Evolutionary conservation across 1,139 yeast species (phyloP).

Genomic region (Pichia sp.): DNA sequence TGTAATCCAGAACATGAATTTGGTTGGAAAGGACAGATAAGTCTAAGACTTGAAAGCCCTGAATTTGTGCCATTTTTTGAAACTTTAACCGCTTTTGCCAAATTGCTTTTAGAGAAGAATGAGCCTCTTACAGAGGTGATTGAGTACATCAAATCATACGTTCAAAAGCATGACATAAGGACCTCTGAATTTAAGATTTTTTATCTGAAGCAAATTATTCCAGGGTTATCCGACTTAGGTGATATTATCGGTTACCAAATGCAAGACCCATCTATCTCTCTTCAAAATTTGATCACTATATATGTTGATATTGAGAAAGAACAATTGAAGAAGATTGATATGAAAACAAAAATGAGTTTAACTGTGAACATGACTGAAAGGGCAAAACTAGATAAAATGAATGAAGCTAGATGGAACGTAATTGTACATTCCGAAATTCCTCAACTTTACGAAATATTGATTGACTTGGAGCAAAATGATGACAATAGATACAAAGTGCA

Average conservation of each 20-base stretch:
- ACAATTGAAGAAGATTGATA: slow-evolving; percentile 27
- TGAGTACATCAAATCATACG: slow-evolving; percentile 39
- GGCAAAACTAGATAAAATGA: slow-evolving; percentile 25
- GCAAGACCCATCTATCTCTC: slow-evolving; percentile 44
- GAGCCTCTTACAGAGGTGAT: slow-evolving; percentile 39
- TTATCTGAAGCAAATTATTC: slow-evolving; percentile 50
- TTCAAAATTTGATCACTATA: slow-evolving; percentile 44
- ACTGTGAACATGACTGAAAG: slow-evolving; percentile 34
- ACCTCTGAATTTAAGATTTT: slow-evolving; percentile 29
- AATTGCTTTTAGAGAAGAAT: slow-evolving; percentile 32
- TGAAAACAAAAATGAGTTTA: slow-evolving; percentile 36
- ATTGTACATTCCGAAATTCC: slow-evolving; percentile 47
- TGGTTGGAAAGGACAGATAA: slow-evolving; percentile 79
- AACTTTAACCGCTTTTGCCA: slow-evolving; percentile 35
- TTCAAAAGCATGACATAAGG: slow-evolving; percentile 5
- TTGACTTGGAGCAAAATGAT: slow-evolving; percentile 61
- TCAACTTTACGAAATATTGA: slow-evolving; percentile 44
- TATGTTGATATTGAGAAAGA: slow-evolving; percentile 37
- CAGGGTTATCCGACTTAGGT: slow-evolving; percentile 51
- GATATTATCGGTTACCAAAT: slow-evolving; percentile 47
- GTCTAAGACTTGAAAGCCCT: slow-evolving; percentile 32
- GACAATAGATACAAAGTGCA: slow-evolving; percentile 55
- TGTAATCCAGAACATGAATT: slow-evolving; percentile 47
- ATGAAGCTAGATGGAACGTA: slow-evolving; percentile 43
- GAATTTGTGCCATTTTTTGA: slow-evolving; percentile 44